phyloP scores from a whole-genome alignment of 768 basidiomycete species.

The Boletus edulis region DNA sequence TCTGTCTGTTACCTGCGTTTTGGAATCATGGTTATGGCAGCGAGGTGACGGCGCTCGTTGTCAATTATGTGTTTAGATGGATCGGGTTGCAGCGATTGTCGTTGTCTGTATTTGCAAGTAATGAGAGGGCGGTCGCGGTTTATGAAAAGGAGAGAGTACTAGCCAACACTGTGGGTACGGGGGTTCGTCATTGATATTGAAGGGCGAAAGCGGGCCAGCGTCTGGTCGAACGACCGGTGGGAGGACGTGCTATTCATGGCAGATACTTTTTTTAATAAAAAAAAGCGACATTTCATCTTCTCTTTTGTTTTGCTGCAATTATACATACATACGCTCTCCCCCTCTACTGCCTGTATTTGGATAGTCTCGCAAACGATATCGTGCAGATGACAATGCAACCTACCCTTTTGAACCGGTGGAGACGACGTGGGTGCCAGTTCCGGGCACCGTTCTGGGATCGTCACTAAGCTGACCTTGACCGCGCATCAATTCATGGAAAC shows the following conservation, averaged over 20 bases:
- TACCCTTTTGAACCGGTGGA: constrained; percentile 28
- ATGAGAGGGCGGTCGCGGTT: constrained; percentile 37
- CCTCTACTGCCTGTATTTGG: constrained; percentile 36
- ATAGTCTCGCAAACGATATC: constrained; percentile 32
- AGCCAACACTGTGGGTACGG: too few species aligned
- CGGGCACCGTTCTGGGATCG: constrained; percentile 45
- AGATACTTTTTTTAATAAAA: constrained; percentile 34
- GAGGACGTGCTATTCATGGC: constrained; percentile 41
- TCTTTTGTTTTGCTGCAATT: constrained; percentile 33
- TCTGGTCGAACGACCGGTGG: constrained; percentile 38
- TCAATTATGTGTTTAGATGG: constrained; percentile 40
- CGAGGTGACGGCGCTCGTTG: constrained; percentile 39
- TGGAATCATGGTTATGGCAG: constrained; percentile 43
- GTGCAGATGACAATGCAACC: constrained; percentile 28
- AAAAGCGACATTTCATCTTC: constrained; percentile 22
- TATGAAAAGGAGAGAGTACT: constrained; percentile 42
- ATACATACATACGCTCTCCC: constrained; percentile 28
- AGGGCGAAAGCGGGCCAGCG: constrained; percentile 35
- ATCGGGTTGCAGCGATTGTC: constrained; percentile 41
- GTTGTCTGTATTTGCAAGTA: constrained; percentile 37
- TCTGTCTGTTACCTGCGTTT: constrained; percentile 31
- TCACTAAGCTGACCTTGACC: constrained; percentile 37
- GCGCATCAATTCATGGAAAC: constrained; percentile 76
- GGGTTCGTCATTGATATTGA: constrained; percentile 42
- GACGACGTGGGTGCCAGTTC: constrained; percentile 70